These are phyloP conservation scores for Candida lessepsii DNA, from an alignment of 805 yeast genomes.

Conservation along the genomic window DNA sequence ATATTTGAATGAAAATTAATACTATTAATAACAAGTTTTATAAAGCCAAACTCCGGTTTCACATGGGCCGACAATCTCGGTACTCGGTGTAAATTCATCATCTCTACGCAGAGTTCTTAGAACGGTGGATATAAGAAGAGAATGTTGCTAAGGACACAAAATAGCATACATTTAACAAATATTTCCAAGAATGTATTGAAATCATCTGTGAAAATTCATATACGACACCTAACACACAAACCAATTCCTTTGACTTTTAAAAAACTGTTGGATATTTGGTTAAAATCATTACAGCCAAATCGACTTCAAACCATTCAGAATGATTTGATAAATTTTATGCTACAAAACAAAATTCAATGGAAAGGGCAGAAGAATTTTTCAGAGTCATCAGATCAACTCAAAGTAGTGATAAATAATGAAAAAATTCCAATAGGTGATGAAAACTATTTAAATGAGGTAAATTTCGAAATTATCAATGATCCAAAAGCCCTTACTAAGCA, in stretches of 20 bases:
- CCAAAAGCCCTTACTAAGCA: slow-evolving; percentile 29
- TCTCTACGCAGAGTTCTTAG: no score
- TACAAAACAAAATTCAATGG: slow-evolving; percentile 15
- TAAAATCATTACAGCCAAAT: slow-evolving; percentile 21
- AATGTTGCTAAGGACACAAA: no score
- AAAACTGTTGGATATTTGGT: slow-evolving; percentile 20
- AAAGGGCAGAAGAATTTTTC: no score
- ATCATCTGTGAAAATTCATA: background rate
- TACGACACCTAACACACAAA: slow-evolving; percentile 3
- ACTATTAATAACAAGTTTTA: no score
- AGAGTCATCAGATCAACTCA: no score
- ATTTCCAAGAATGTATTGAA: no score
- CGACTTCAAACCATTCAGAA: slow-evolving; percentile 33
- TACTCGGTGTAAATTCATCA: slow-evolving; percentile 3
- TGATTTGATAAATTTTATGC: slow-evolving; percentile 34
- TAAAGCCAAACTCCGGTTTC: slow-evolving; percentile 4
- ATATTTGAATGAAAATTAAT: no score
- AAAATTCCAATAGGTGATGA: slow-evolving; percentile 23
- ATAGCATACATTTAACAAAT: no score
- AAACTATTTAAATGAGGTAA: slow-evolving; percentile 36
- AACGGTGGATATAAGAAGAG: no score
- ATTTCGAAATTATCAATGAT: slow-evolving; percentile 29
- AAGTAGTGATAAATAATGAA: slow-evolving; percentile 16
- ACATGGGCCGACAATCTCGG: slow-evolving; percentile 5
- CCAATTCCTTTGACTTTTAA: slow-evolving; percentile 1